A percentile compares a stretch with the other conserved stretches of the same genome.
phyloP scores from a whole-genome alignment of 2,329 filamentous ascomycete genomes.

The Talaromyces sp. region DNA sequence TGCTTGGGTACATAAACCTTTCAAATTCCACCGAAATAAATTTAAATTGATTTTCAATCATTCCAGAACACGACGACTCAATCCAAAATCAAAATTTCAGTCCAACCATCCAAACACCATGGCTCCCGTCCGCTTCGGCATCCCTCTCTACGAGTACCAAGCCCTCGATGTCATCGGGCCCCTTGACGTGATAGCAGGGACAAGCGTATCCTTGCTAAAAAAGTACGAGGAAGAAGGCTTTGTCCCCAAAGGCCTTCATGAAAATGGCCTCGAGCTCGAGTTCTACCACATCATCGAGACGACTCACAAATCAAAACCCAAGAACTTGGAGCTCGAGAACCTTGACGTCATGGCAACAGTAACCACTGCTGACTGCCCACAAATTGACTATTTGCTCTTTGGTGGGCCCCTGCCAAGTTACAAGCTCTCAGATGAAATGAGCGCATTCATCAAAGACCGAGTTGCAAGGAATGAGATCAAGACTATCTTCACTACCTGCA shows the following conservation, averaged over 20 bases:
- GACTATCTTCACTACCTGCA: conserved; percentile 20
- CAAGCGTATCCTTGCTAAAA: neutral
- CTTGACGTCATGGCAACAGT: conserved; percentile 7
- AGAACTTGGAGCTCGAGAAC: conserved; percentile 14
- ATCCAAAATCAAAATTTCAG: neutral
- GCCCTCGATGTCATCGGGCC: conserved; percentile 18
- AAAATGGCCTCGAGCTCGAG: conserved; percentile 7
- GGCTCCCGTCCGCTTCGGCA: conserved; percentile 19
- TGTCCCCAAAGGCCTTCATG: neutral
- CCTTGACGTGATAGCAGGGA: conserved; percentile 13
- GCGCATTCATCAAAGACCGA: conserved; percentile 9
- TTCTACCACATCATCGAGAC: conserved; percentile 19
- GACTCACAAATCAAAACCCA: neutral
- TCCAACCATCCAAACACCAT: neutral
- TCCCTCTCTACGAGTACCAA: conserved; percentile 17
- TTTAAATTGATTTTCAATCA: neutral
- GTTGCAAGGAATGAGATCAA: conserved; percentile 17
- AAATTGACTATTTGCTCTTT: conserved; percentile 16
- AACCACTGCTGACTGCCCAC: conserved; percentile 14
- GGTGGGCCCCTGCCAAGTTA: conserved; percentile 10
- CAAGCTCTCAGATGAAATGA: conserved; percentile 14
- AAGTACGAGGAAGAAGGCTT: neutral
- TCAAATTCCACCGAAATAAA: no score
- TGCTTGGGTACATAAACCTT: neutral
- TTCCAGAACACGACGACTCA: neutral